Percentiles rank a stretch among this genome's conserved stretches.
Evolutionary conservation across 192 early-diverging fungal genomes (phyloP).

Genomic region (Mortierella alpina): DNA sequence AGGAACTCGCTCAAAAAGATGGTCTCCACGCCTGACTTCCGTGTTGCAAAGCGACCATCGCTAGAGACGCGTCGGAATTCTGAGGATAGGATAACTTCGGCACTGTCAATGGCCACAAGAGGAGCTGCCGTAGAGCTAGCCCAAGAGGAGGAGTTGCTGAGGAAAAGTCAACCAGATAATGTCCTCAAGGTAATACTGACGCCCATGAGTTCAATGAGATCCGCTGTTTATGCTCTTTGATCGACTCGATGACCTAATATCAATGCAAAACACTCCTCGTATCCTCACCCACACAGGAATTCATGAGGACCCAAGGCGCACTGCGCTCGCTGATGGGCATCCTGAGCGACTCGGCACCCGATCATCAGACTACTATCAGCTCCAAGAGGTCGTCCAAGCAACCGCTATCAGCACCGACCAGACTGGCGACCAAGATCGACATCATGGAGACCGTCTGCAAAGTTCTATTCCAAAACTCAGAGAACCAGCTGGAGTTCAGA

Average conservation of each 20-base stretch:
- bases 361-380: constrained; percentile 2
- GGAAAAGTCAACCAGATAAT: constrained; percentile 53
- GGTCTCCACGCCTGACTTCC: constrained; percentile 41
- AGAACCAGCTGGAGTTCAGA: constrained; percentile 46
- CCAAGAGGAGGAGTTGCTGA: constrained; percentile 36
- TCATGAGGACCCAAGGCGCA: constrained; percentile 54
- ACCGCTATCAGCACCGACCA: constrained; percentile 21
- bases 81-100: constrained; percentile 31
- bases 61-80: constrained; percentile 38
- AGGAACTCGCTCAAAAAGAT: constrained; percentile 31
- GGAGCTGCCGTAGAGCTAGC: constrained; percentile 47
- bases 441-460: constrained; percentile 57
- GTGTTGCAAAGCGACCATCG: constrained; percentile 8
- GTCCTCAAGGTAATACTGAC: constrained; percentile 32
- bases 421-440: constrained; percentile 49
- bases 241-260: neutral
- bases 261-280: neutral
- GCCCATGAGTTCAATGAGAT: neutral
- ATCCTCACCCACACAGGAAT: constrained; percentile 28
- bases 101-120: constrained; percentile 16
- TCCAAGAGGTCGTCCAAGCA: constrained; percentile 21
- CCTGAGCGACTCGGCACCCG: constrained; percentile 14
- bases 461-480: constrained; percentile 49
- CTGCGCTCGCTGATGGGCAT: constrained; percentile 46
- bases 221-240: neutral